These are phyloP conservation scores for Leishmania tropica DNA, from an alignment of 208 protist species.

Conservation along the genomic window DNA sequence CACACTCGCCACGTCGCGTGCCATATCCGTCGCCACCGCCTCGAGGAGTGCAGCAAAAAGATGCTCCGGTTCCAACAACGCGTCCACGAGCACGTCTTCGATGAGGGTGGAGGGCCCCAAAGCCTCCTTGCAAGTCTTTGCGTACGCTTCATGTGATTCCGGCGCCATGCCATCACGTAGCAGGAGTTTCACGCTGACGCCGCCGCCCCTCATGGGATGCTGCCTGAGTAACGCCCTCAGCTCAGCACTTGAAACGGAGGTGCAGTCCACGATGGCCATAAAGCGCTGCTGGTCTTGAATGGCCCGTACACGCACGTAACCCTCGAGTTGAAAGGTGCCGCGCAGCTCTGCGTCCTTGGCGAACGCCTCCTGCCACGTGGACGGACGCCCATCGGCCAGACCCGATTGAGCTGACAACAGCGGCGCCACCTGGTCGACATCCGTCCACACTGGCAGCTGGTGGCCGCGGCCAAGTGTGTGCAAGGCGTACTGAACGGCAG, in stretches of 20 bases:
- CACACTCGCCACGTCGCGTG: not conserved
- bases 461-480: conserved; percentile 48
- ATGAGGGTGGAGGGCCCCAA: not conserved
- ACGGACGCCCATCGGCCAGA: conserved; percentile 11
- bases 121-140: not conserved
- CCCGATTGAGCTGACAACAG: conserved; percentile 26
- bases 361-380: conserved; percentile 23
- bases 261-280: conserved; percentile 47
- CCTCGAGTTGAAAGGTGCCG: conserved; percentile 41
- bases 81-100: conserved; percentile 38
- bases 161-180: not conserved
- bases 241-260: conserved; percentile 30
- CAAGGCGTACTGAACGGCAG: conserved; percentile 42
- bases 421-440: conserved; percentile 40
- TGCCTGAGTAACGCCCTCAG: conserved; percentile 22
- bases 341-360: conserved; percentile 13
- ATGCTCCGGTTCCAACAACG: conserved; percentile 42
- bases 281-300: not conserved
- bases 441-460: conserved; percentile 68
- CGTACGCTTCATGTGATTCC: not conserved
- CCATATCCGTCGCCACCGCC: not conserved
- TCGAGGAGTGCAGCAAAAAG: conserved; percentile 42
- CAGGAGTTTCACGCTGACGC: conserved; percentile 12
- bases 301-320: conserved; percentile 45
- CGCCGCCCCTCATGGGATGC: not conserved